Base-by-base conservation (phyloP, 1,139 yeast species). In the Blastobotrys niveus region DNA sequence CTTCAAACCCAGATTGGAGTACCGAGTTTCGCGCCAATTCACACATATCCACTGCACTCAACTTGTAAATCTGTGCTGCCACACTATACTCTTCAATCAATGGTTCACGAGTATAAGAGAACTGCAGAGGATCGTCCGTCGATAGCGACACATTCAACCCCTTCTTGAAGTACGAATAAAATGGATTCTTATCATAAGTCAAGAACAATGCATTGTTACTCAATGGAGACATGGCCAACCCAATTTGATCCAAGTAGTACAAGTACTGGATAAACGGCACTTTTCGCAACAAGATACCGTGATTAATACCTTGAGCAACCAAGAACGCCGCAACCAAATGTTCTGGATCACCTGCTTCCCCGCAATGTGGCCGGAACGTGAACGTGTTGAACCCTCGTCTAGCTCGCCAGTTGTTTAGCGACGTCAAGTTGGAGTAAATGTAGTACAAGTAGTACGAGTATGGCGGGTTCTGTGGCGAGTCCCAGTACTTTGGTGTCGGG, bases 291-390 rank as follows among this genome's bases (percentile, higher is more conserved):
- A 89, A 66, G 50, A 93, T 93, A 48, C 99, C 99, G 61, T 93
- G 99, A 36, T 95, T 86, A 51, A 91, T 93, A 43, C 94, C 86
- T 59, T 91, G 94, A 1, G 96, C 80, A 0, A 94, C 79, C 58
- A 93, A 68, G 59, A 84, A 93, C 0, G 98, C 93, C 46, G 91
- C 76, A 36, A 89, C 87, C 61, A 93, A 73, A 67, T 93, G 98
- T 58, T 89, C 97, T 1, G 98, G 96, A 59, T 93, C 97, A 45
- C 99, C 99, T 5, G 98, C 99, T 66, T 93, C 99, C 52, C 99
- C 99, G 57, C 96, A 86, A 63, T 93, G 99, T 2, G 99, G 99
- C 58, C 98, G 77, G 56, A 93, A 71, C 17, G 87, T 94, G 65
- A 93, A 82, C 0, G 97, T 89, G 61, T 86, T 89, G 66, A 77